A percentile compares a stretch with the other conserved stretches of the same genome.
Conservation (phyloP, 2,329 filamentous ascomycete genomes). For the Colletotrichum lini region DNA sequence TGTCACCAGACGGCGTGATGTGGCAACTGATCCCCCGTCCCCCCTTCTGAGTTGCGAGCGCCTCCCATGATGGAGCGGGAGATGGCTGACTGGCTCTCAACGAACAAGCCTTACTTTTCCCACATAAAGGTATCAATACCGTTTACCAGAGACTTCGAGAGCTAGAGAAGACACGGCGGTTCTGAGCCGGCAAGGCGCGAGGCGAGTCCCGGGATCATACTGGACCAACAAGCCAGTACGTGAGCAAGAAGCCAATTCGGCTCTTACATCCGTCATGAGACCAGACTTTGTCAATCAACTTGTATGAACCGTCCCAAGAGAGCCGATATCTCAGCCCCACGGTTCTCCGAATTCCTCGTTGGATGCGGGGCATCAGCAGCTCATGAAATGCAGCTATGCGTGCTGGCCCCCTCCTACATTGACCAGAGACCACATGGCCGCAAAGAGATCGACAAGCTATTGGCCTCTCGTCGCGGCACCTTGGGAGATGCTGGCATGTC, state of each 20-base stretch:
- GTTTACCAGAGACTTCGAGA: not conserved
- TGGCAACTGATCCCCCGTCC: not conserved
- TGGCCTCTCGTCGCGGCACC: not conserved
- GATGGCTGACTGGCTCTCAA: not conserved
- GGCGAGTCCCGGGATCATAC: not conserved
- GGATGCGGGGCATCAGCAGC: constrained; percentile 20
- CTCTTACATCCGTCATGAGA: constrained; percentile 18
- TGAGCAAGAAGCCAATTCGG: not conserved
- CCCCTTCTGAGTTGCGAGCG: not conserved
- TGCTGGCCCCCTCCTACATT: not conserved
- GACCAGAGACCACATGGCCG: constrained; percentile 18
- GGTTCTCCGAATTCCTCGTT: not conserved
- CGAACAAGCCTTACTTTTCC: not conserved
- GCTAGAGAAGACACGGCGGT: not conserved
- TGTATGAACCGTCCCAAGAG: constrained; percentile 11
- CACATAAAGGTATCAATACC: not conserved
- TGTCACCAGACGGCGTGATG: not conserved
- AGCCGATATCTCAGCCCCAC: not conserved
- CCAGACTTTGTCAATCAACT: constrained; percentile 7
- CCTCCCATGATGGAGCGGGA: not conserved
- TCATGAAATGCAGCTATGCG: constrained; percentile 2
- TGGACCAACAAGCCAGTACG: not conserved
- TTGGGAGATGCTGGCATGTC: not conserved
- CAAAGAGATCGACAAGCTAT: constrained; percentile 3
- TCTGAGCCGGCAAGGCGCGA: not conserved